Conservation (phyloP, 176 grass and related monocot genomes). For the Luzula sylvatica region DNA sequence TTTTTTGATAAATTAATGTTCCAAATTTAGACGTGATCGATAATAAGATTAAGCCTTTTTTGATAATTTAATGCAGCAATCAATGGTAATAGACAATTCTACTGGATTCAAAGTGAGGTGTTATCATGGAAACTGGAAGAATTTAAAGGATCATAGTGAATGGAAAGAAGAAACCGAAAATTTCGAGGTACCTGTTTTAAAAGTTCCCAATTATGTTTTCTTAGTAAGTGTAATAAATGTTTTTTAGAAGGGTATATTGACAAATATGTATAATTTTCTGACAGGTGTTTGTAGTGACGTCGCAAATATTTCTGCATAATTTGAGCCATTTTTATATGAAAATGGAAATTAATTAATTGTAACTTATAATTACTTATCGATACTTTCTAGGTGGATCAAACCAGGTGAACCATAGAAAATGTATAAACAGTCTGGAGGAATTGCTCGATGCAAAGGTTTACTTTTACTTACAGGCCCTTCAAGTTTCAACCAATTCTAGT, state of each 20-base stretch:
- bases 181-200: conserved; percentile 34
- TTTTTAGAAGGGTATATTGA: conserved; percentile 3
- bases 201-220: background rate
- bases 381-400: conserved; percentile 55
- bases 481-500: conserved; percentile 3
- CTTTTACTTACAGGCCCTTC: conserved; percentile 9
- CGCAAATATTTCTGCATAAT: conserved; percentile 70
- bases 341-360: conserved; percentile 44
- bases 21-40: too few species aligned
- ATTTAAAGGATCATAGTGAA: conserved; percentile 48
- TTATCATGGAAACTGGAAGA: conserved; percentile 42
- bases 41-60: background rate
- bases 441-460: conserved; percentile 88
- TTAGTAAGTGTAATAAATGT: too few species aligned
- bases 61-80: conserved; percentile 60
- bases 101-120: conserved; percentile 76
- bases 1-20: too few species aligned
- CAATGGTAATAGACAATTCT: conserved; percentile 64
- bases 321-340: conserved; percentile 83
- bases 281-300: conserved; percentile 93
- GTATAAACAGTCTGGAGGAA: conserved; percentile 86
- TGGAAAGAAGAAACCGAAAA: conserved; percentile 59
- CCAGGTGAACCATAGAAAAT: conserved; percentile 65
- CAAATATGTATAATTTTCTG: conserved; percentile 19
- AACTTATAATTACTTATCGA: background rate